These are phyloP conservation scores for Rutidosis leptorrhynchoides DNA, from an alignment of 129 eudicot species.

Conservation along the genomic window DNA sequence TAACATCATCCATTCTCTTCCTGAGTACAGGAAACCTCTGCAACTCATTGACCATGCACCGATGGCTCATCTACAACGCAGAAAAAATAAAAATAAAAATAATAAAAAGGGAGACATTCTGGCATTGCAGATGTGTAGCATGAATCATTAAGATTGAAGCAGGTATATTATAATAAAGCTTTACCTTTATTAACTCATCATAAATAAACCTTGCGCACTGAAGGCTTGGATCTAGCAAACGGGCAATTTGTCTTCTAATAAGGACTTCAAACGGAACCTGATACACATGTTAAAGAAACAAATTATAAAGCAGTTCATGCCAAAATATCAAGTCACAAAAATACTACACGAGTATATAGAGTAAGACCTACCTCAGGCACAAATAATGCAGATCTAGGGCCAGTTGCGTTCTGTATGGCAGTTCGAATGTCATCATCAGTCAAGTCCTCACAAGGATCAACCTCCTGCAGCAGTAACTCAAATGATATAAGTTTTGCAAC, in stretches of 20 bases:
- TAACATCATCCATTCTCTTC: conserved; percentile 94
- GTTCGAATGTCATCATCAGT: conserved; percentile 95
- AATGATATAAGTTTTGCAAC: conserved; percentile 26
- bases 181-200: conserved; percentile 90
- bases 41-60: conserved; percentile 81
- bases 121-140: background rate
- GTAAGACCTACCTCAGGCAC: conserved; percentile 83
- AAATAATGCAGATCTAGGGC: conserved; percentile 91
- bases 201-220: conserved; percentile 95
- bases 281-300: conserved; percentile 22
- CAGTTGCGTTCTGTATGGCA: conserved; percentile 95
- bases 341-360: background rate
- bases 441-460: conserved; percentile 96
- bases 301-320: background rate
- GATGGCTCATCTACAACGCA: conserved; percentile 99
- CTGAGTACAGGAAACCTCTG: conserved; percentile 90
- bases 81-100: conserved; percentile 25
- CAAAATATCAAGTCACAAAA: background rate
- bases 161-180: conserved; percentile 3
- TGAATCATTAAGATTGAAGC: conserved; percentile 5
- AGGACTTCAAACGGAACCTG: conserved; percentile 98
- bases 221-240: conserved; percentile 94
- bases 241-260: conserved; percentile 83
- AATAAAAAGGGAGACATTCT: conserved; percentile 11
- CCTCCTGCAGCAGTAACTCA: conserved; percentile 59